Evolutionary conservation across 2,329 filamentous ascomycete species (phyloP).

Genomic region (Fusarium continuum): DNA sequence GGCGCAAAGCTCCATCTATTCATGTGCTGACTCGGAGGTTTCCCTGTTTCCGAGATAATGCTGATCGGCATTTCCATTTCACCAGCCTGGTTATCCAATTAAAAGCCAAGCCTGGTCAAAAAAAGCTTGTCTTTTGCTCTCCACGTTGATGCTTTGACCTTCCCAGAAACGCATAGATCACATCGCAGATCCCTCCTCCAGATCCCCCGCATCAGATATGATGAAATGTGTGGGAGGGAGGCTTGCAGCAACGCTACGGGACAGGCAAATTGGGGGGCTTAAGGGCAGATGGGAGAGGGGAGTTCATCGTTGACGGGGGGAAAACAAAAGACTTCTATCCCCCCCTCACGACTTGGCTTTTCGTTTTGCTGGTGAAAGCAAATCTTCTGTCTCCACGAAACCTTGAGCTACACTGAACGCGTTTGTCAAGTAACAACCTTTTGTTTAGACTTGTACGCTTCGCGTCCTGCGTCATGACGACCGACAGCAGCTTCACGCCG

Average conservation of each 20-base stretch:
- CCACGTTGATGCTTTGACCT: constrained; percentile 20
- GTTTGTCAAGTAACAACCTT: neutral
- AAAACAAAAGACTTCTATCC: constrained; percentile 18
- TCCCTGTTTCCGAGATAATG: constrained; percentile 13
- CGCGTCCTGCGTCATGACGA: constrained; percentile 14
- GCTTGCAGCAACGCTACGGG: neutral
- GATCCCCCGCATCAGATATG: constrained; percentile 27
- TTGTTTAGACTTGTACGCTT: neutral
- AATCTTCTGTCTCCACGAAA: neutral
- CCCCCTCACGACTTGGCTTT: neutral
- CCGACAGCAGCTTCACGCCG: constrained; percentile 27
- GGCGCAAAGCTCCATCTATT: constrained; percentile 1
- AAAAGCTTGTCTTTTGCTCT: constrained; percentile 16
- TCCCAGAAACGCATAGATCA: constrained; percentile 30
- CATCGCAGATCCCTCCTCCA: constrained; percentile 21
- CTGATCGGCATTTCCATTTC: constrained; percentile 19
- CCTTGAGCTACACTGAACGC: neutral
- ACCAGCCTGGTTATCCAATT: constrained; percentile 16
- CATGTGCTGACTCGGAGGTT: constrained; percentile 9
- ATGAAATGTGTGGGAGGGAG: constrained; percentile 2
- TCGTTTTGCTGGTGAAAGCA: neutral
- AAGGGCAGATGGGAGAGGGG: neutral
- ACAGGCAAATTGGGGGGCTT: neutral
- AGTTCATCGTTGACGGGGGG: neutral
- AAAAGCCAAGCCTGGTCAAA: constrained; percentile 8